Evolutionary conservation across 139 green algal genomes (phyloP).

Genomic region (Haematococcus sp.): DNA sequence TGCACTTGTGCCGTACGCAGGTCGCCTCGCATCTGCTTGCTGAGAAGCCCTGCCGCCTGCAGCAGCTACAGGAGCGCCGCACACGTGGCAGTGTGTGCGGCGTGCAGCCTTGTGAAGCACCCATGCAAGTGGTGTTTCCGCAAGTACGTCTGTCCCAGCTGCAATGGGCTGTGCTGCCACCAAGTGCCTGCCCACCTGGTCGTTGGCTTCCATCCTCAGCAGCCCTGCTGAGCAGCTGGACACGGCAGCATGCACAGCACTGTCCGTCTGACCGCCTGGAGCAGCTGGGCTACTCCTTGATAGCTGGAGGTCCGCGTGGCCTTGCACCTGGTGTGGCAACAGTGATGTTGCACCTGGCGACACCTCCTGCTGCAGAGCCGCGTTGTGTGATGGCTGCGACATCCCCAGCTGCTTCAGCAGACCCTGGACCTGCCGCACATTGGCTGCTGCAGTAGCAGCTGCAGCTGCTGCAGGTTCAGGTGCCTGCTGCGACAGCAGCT

Average conservation of each 20-base stretch:
- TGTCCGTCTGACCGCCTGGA: too few relatives aligned
- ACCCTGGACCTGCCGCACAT: background rate
- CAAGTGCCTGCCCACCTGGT: constrained; percentile 1
- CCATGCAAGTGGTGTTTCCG: constrained; percentile 24
- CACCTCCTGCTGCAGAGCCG: too few relatives aligned
- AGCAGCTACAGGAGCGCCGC: constrained; percentile 12
- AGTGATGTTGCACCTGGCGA: too few relatives aligned
- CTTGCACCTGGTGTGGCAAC: background rate
- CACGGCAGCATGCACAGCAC: background rate
- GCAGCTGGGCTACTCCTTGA: too few relatives aligned
- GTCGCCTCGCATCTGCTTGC: too few relatives aligned
- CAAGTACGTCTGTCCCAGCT: constrained; percentile 27
- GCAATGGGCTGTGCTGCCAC: background rate
- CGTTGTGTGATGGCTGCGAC: background rate
- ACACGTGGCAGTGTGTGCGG: constrained; percentile 1
- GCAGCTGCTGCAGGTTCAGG: background rate
- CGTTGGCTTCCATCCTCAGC: too few relatives aligned
- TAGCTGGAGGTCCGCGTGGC: background rate
- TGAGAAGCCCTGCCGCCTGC: constrained; percentile 14
- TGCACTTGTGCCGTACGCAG: too few relatives aligned
- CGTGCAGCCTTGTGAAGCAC: constrained; percentile 32
- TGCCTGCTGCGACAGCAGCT: background rate
- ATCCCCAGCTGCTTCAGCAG: background rate
- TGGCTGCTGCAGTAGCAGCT: background rate
- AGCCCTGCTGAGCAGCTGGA: background rate